Evolutionary conservation across 768 basidiomycete genomes (phyloP).

Genomic region (Boletus sp.): DNA sequence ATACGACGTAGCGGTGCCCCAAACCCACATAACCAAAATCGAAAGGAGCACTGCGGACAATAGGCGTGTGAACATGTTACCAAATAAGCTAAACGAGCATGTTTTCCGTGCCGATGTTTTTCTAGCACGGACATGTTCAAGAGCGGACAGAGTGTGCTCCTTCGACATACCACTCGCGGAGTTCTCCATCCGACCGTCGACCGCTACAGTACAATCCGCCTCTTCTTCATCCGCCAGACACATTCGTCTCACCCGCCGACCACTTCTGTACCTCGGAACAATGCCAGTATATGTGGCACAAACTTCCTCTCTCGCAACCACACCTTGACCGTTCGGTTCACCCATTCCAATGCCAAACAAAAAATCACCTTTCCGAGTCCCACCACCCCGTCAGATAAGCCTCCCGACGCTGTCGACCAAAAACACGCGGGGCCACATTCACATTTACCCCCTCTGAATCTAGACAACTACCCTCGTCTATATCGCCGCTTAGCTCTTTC

Average conservation of each 20-base stretch:
- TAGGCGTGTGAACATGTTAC: constrained; percentile 1
- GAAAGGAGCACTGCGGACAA: too few relatives aligned
- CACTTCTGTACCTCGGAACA: background rate
- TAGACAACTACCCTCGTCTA: constrained; percentile 77
- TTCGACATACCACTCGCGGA: constrained; percentile 27
- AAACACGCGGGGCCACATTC: constrained; percentile 8
- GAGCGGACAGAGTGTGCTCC: constrained; percentile 3
- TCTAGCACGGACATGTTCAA: constrained; percentile 13
- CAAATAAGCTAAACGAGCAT: constrained; percentile 1
- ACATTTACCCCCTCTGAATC: constrained; percentile 34
- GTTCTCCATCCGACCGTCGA: constrained; percentile 38
- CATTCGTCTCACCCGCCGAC: constrained; percentile 1
- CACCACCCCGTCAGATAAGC: constrained; percentile 5
- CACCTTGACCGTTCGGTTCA: constrained; percentile 8
- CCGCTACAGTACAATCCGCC: constrained; percentile 58
- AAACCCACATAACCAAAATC: too few relatives aligned
- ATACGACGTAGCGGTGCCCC: too few relatives aligned
- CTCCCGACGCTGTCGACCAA: background rate
- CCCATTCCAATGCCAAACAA: constrained; percentile 17
- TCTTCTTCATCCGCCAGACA: constrained; percentile 50
- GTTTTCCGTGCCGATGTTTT: background rate
- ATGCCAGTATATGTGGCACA: background rate
- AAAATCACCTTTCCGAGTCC: background rate
- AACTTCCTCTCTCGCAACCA: background rate
- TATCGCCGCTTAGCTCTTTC: constrained; percentile 77